Evolutionary conservation across 805 yeast genomes (phyloP), one percentile per base, ranked within the genome.

Genomic region (Saccharomyces jurei): DNA sequence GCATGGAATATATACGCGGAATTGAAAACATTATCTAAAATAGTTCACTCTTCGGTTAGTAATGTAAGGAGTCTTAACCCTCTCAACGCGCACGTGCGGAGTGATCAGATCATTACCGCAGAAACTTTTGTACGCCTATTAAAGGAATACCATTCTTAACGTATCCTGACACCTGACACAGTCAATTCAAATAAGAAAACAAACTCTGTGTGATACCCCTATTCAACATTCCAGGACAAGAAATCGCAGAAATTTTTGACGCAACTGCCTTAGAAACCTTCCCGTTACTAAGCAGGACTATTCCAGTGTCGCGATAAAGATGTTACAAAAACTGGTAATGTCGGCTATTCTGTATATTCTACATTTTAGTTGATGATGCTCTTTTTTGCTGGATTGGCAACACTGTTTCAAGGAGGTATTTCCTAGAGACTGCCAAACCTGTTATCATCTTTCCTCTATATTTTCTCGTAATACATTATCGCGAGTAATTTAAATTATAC

Each of bases 281-380:
- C 41, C 77, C 77, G 74, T 89, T 89, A 67, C 86, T 90, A 60
- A 83, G 79, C 64, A 91, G 77, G 96, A 94, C 48, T 96, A 86
- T 75, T 94, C 99, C 63, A 94, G 94, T 76, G 94, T 99, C 26
- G 98, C 95, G 49, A 99, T 92, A n/a, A 97, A 89, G 62, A 94
- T 80, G 73, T 99, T 85, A 75, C 94, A 99, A 25, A 25, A 25
- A 62, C 99, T 99, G 52, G 96, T 86, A 44, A 94, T 98, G 69
- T 94, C 94, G 62, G 98, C 98, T 60, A 94, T 97, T 74, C 99
- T 94, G 62, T 99, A 98, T 60, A 94, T 97, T 74, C 99, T 86
- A 66, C 99, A 10, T 99, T 73, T 73, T 92, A 82, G 71, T 94
- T 98, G 94, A 77, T 84, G 89, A 58, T 82, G 82, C 72, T 94